phyloP scores from a whole-genome alignment of 495 filamentous ascomycete genomes.

The Podospora fimiseda region DNA sequence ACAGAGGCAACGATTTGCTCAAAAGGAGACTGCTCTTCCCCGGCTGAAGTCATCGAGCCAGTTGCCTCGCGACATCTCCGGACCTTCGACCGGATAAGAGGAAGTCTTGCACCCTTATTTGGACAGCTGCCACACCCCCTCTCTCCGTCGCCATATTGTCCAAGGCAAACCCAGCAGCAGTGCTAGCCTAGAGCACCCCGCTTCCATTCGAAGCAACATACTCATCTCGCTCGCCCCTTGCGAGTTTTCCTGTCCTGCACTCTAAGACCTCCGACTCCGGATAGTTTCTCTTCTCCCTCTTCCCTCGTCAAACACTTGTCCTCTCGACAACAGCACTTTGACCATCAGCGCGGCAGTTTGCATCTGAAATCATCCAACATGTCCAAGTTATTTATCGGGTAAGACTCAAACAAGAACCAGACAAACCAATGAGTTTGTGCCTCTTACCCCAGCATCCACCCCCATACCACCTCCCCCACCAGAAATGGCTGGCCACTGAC shows the following conservation, averaged over 20 bases:
- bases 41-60: conserved; percentile 26
- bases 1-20: conserved; percentile 14
- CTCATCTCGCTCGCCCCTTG: not conserved
- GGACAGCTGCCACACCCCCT: conserved; percentile 9
- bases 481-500: not conserved
- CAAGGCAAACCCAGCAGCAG: conserved; percentile 1
- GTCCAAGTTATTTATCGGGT: conserved; percentile 93
- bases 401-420: conserved; percentile 29
- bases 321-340: not conserved
- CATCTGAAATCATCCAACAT: conserved; percentile 42
- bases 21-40: conserved; percentile 13
- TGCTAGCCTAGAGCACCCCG: not conserved
- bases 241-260: not conserved
- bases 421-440: not conserved
- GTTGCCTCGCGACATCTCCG: conserved; percentile 14
- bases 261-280: not conserved
- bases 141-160: conserved; percentile 1
- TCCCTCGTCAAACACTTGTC: not conserved
- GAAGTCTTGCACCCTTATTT: conserved; percentile 5
- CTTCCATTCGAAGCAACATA: not conserved
- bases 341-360: not conserved
- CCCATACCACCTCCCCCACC: not conserved
- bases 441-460: not conserved
- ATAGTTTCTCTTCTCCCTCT: not conserved
- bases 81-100: conserved; percentile 18